Evolutionary conservation across 140 eudicot genomes (phyloP).

Genomic region (Oenanthe javanica): DNA sequence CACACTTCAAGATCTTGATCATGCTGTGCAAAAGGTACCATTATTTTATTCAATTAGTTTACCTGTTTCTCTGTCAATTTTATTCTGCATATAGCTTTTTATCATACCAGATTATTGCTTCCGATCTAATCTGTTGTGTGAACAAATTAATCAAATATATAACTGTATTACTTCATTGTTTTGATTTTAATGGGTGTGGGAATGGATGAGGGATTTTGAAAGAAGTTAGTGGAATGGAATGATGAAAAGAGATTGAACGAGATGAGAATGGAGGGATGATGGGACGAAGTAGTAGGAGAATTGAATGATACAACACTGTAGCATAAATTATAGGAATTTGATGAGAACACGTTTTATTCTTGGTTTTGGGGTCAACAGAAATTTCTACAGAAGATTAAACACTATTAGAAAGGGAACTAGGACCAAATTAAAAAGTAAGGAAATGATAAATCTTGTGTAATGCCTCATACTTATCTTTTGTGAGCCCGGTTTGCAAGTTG

Average conservation of each 20-base stretch:
- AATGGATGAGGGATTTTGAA: neutral
- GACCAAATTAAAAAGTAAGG: neutral
- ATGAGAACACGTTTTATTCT: neutral
- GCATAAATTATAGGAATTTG: neutral
- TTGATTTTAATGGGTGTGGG: neutral
- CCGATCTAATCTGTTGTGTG: neutral
- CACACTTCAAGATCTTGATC: conserved; percentile 69
- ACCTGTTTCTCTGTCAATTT: conserved; percentile 11
- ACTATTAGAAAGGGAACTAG: neutral
- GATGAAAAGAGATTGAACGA: neutral
- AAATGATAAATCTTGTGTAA: too few relatives aligned
- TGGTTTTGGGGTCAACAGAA: neutral
- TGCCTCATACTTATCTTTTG: too few relatives aligned
- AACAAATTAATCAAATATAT: too few relatives aligned
- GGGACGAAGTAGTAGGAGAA: neutral
- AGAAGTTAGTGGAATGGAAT: neutral
- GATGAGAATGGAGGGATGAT: neutral
- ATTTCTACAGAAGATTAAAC: neutral
- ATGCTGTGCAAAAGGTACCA: conserved; percentile 73
- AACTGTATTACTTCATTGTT: neutral
- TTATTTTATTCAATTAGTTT: conserved; percentile 13
- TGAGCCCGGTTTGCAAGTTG: too few relatives aligned
- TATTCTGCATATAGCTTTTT: neutral
- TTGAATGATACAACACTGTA: neutral
- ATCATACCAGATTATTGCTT: neutral